phyloP scores from a whole-genome alignment of 1,139 yeast genomes.

The Chernovozyma sophiae-reginae region DNA sequence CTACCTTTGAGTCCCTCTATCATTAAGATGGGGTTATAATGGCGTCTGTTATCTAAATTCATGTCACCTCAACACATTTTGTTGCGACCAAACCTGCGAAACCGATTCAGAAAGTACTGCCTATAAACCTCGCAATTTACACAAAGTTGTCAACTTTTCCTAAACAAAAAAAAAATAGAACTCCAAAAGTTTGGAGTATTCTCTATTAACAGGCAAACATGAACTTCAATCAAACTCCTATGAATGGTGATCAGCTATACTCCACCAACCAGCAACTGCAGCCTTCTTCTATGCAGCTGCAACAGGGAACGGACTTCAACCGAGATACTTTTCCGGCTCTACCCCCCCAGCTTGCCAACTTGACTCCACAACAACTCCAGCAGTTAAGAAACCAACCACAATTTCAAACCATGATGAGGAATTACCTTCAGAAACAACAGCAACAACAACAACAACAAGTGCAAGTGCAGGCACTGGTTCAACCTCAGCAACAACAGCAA shows the following conservation, averaged over 20 bases:
- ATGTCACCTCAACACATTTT: no score
- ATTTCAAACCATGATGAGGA: conserved; percentile 37
- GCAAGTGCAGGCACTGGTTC: conserved; percentile 19
- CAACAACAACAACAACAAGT: conserved; percentile 31
- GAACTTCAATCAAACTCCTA: conserved; percentile 14
- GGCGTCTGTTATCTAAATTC: no score
- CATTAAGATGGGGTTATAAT: no score
- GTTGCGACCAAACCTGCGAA: no score
- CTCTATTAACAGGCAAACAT: no score
- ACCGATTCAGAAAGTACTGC: no score
- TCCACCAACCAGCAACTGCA: background rate
- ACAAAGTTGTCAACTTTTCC: background rate
- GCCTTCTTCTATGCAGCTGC: conserved; percentile 6
- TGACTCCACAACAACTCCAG: conserved; percentile 45
- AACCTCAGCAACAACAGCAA: conserved; percentile 15
- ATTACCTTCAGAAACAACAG: conserved; percentile 32
- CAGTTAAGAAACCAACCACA: conserved; percentile 48
- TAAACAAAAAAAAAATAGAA: background rate
- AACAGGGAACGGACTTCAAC: conserved; percentile 3
- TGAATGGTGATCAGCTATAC: conserved; percentile 10
- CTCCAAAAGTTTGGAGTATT: no score
- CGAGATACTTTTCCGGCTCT: conserved; percentile 21
- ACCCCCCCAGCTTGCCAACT: conserved; percentile 40
- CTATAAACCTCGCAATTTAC: background rate
- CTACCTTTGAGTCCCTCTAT: no score